phyloP scores from a whole-genome alignment of 371 early-diverging fungal species.

The Dentiscutata heterogama region DNA sequence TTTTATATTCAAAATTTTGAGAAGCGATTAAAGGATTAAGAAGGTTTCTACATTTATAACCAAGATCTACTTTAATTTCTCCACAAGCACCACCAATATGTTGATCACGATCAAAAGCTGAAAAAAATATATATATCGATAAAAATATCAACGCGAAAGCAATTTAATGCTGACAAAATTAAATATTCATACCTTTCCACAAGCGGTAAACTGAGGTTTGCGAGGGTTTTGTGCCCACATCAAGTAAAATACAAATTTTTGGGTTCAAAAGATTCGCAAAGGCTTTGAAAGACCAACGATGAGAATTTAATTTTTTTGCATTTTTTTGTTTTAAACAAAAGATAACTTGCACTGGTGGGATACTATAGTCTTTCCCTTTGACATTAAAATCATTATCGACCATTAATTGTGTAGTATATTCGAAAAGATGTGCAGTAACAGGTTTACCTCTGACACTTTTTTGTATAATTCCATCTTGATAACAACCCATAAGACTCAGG shows the following conservation, averaged over 20 bases:
- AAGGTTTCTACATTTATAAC: slow-evolving; percentile 65
- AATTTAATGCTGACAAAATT: too few species aligned
- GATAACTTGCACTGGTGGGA: slow-evolving; percentile 84
- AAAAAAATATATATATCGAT: too few species aligned
- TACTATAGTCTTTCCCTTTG: slow-evolving; percentile 66
- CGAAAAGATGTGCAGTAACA: slow-evolving; percentile 88
- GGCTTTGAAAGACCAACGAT: slow-evolving; percentile 94
- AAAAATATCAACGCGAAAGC: too few species aligned
- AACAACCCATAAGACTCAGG: slow-evolving; percentile 86
- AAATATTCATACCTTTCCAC: slow-evolving; percentile 65
- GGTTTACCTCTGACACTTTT: slow-evolving; percentile 66
- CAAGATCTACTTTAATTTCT: slow-evolving; percentile 86
- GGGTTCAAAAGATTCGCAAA: slow-evolving; percentile 83
- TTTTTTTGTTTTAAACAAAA: slow-evolving; percentile 90
- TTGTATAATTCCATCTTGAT: slow-evolving; percentile 84
- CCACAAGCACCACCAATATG: slow-evolving; percentile 88
- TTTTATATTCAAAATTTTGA: slow-evolving; percentile 98
- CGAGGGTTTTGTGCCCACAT: slow-evolving; percentile 89
- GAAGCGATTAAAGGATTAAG: slow-evolving; percentile 92
- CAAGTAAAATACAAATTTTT: slow-evolving; percentile 84
- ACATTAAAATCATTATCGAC: slow-evolving; percentile 67
- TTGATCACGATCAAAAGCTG: slow-evolving; percentile 80
- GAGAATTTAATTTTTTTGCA: slow-evolving; percentile 87
- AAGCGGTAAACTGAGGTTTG: slow-evolving; percentile 82
- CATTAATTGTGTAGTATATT: slow-evolving; percentile 85